Evolutionary conservation across 345 rosid genomes (phyloP).

Genomic region (Eucalyptus sp.): DNA sequence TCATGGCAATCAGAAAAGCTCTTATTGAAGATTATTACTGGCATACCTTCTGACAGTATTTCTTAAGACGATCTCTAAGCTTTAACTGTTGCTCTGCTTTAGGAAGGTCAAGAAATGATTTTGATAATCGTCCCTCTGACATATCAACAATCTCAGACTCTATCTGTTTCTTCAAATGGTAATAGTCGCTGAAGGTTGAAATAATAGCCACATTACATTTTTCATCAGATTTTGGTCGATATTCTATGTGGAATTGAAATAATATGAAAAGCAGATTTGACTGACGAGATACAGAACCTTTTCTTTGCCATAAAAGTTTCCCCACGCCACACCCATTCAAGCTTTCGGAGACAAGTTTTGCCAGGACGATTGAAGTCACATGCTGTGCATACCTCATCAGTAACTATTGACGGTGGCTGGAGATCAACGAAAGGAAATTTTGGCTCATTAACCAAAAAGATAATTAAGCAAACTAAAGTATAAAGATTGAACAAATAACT

Average conservation of each 20-base stretch:
- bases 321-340: constrained; percentile 99
- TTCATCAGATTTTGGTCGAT: neutral
- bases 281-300: constrained; percentile 32
- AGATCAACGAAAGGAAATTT: constrained; percentile 9
- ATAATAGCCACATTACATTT: neutral
- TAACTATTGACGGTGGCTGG: constrained; percentile 92
- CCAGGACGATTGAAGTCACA: constrained; percentile 97
- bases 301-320: constrained; percentile 76
- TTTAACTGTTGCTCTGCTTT: constrained; percentile 71
- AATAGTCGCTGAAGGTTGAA: constrained; percentile 60
- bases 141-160: constrained; percentile 82
- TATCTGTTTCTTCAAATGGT: constrained; percentile 88
- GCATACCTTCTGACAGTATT: constrained; percentile 79
- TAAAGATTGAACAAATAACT: neutral
- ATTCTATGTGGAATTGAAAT: neutral
- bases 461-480: neutral
- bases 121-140: constrained; percentile 41
- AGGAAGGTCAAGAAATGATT: constrained; percentile 78
- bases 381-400: constrained; percentile 88
- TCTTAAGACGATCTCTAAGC: constrained; percentile 80
- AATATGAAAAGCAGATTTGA: neutral
- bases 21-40: neutral
- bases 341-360: constrained; percentile 85
- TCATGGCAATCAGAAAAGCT: neutral
- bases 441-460: neutral